Conservation (phyloP, 1,139 yeast species). For the Ogataea hybrid region DNA sequence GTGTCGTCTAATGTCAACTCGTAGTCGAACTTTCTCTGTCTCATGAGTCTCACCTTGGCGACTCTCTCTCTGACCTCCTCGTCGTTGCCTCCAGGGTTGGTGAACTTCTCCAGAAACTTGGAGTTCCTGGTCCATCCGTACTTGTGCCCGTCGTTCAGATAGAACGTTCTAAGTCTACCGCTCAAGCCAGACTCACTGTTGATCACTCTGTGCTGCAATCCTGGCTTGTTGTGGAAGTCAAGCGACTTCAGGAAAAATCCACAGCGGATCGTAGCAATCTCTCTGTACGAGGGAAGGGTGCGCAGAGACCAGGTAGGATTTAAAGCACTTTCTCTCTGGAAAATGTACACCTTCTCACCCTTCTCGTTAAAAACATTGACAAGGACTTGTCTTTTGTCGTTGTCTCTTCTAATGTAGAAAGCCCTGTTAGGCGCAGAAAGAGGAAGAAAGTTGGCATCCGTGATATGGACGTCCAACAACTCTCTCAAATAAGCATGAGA, state of each 20-base stretch:
- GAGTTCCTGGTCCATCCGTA: constrained; percentile 56
- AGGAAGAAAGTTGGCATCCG: constrained; percentile 40
- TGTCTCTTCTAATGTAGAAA: constrained; percentile 47
- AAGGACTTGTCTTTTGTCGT: constrained; percentile 42
- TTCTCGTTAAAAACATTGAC: constrained; percentile 48
- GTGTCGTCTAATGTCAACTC: constrained; percentile 52
- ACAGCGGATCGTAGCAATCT: constrained; percentile 51
- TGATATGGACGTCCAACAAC: constrained; percentile 36
- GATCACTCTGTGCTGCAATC: constrained; percentile 44
- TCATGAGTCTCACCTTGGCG: constrained; percentile 54
- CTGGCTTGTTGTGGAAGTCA: constrained; percentile 49
- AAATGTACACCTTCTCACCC: constrained; percentile 44
- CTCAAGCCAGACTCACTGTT: constrained; percentile 35
- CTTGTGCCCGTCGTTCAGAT: constrained; percentile 49
- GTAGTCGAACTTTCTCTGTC: constrained; percentile 59
- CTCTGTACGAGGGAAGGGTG: constrained; percentile 44
- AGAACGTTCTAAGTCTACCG: constrained; percentile 43
- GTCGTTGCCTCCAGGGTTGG: constrained; percentile 53
- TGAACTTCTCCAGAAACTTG: constrained; percentile 48
- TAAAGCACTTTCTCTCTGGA: constrained; percentile 49
- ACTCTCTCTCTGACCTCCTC: constrained; percentile 54
- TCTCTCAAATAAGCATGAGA: constrained; percentile 40
- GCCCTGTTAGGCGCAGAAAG: constrained; percentile 41
- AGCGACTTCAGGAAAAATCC: constrained; percentile 46
- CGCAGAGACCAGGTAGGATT: constrained; percentile 54